These are phyloP conservation scores for Pseudogymnoascus sp. DNA, from an alignment of 2,329 filamentous ascomycete species.

Conservation along the genomic window DNA sequence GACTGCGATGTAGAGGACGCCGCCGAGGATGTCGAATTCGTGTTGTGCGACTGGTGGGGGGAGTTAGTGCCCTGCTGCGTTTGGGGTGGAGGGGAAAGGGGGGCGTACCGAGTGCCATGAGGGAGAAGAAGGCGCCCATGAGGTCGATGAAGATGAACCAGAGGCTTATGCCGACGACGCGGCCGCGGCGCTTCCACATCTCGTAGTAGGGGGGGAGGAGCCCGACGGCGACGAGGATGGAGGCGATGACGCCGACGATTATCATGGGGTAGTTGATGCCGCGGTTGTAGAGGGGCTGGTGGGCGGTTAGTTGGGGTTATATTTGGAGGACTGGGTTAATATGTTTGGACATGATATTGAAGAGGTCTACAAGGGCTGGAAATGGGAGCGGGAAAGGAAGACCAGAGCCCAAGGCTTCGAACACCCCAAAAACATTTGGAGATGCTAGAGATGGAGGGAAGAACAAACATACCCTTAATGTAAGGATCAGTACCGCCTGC, in stretches of 20 bases:
- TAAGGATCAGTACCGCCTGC: slow-evolving; percentile 50
- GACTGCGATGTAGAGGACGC: slow-evolving; percentile 51
- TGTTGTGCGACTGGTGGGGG: slow-evolving; percentile 46
- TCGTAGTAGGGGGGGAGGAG: slow-evolving; percentile 56
- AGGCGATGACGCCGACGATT: slow-evolving; percentile 50
- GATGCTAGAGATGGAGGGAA: neutral
- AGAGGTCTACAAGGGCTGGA: neutral
- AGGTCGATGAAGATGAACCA: slow-evolving; percentile 55
- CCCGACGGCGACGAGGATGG: slow-evolving; percentile 48
- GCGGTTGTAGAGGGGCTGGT: slow-evolving; percentile 44
- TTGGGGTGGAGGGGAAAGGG: neutral
- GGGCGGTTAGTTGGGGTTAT: neutral
- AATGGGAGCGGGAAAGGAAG: too few species aligned
- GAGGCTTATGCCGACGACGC: slow-evolving; percentile 53
- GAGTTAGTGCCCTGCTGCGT: slow-evolving; percentile 8
- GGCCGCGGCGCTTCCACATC: slow-evolving; percentile 52
- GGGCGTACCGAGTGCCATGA: slow-evolving; percentile 50
- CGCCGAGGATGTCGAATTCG: slow-evolving; percentile 54
- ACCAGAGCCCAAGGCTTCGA: neutral
- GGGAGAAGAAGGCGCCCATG: slow-evolving; percentile 54
- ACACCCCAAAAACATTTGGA: slow-evolving; percentile 10
- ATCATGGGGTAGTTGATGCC: slow-evolving; percentile 48
- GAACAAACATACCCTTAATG: slow-evolving; percentile 40
- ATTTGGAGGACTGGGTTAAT: slow-evolving; percentile 9
- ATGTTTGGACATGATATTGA: neutral